Base-by-base conservation (phyloP, 1,139 yeast species). In the Blastobotrys serpentis region DNA sequence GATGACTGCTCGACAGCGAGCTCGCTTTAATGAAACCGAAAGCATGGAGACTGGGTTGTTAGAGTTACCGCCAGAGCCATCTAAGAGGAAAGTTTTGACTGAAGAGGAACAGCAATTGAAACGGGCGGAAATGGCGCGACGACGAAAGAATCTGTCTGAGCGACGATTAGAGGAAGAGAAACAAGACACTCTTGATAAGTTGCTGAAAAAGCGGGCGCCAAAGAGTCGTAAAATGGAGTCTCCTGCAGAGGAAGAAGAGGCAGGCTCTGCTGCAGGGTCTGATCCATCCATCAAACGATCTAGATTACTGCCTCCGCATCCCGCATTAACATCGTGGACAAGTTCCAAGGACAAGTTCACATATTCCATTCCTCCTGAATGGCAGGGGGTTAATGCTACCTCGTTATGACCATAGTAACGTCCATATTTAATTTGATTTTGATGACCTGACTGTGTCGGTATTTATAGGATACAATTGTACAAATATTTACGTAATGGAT, bases 91-190 rank as follows among this genome's bases (percentile, higher is more conserved):
- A 47, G 71, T 71, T 3, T 76, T 86, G 49, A 84, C 95, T 0
- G 96, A 84, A 51, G 96, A 92, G 63, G 95, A 90, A 66, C 76
- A 82, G 36, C 87, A 87, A 33, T 68, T 88, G 51, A 76, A 89
- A 38, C 82, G 89, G 54, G 90, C 95, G 1, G 98, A 92, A 63
- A 83, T 81, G 61, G 92, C 97, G 0, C 78, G 98, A 58, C 80
- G 90, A 65, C 77, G 98, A 56, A 86, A 86, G 65, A 92, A 92
- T 62, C 77, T 89, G 61, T 84, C 85, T 56, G 90, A 84, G 60
- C 84, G 85, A 68, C 81, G 85, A 54, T 71, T 87, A 36, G 98
- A 89, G 62, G 97, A 88, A 65, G 98, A 92, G 66, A 92, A 92
- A 65, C 79, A 84, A 60, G 97, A 89, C 56, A 90, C 97, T 0